Conservation (phyloP, 345 rosid species). For the Eucalyptus fibrosa region DNA sequence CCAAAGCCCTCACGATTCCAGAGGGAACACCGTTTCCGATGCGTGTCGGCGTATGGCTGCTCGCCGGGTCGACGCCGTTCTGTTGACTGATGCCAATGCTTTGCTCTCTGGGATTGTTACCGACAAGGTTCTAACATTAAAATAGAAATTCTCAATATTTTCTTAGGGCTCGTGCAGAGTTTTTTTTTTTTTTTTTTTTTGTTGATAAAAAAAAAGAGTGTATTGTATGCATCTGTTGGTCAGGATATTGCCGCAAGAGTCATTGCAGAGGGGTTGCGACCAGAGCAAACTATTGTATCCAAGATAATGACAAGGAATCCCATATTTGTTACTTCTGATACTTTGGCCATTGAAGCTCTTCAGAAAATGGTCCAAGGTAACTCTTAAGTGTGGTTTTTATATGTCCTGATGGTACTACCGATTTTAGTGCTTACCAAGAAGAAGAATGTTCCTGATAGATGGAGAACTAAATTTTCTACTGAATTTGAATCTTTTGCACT, state of each 20-base stretch:
- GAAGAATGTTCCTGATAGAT: background rate
- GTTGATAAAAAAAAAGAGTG: background rate
- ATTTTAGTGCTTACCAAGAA: background rate
- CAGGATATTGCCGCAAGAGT: slow-evolving; percentile 78
- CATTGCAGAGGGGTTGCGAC: slow-evolving; percentile 87
- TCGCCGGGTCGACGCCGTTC: slow-evolving; percentile 83
- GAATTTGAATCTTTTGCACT: background rate
- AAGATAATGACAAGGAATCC: slow-evolving; percentile 93
- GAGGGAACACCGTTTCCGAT: slow-evolving; percentile 78
- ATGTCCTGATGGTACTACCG: background rate
- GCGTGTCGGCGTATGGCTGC: slow-evolving; percentile 95
- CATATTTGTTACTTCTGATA: slow-evolving; percentile 71
- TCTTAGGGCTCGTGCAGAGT: background rate
- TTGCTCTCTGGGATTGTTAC: slow-evolving; percentile 89
- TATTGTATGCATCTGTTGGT: background rate
- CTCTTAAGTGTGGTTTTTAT: background rate
- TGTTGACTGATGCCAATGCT: slow-evolving; percentile 85
- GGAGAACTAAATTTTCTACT: background rate
- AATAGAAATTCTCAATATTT: background rate
- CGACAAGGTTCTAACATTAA: slow-evolving; percentile 39
- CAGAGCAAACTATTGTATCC: slow-evolving; percentile 83
- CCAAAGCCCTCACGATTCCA: slow-evolving; percentile 93
- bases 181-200: background rate
- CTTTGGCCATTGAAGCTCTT: slow-evolving; percentile 90
- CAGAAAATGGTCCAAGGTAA: slow-evolving; percentile 97